phyloP scores from a whole-genome alignment of 768 basidiomycete species.

The Crucibulum laeve region DNA sequence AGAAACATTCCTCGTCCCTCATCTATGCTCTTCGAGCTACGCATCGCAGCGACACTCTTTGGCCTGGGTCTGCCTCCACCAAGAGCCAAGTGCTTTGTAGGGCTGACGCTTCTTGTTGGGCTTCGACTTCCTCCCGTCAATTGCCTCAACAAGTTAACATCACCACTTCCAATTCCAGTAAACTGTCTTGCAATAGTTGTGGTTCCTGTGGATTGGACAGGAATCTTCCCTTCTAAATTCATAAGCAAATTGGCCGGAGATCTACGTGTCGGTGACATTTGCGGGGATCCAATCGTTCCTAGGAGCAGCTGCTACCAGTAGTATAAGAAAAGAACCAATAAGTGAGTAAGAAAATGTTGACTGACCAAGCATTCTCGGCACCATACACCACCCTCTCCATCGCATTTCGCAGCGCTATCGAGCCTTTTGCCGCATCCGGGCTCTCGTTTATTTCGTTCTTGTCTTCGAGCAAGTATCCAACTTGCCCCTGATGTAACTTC shows the following conservation, averaged over 20 bases:
- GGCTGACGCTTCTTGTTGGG: constrained; percentile 69
- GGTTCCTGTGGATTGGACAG: constrained; percentile 61
- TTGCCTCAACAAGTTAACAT: constrained; percentile 42
- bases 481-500: constrained; percentile 21
- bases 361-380: constrained; percentile 81
- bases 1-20: constrained; percentile 75
- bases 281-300: constrained; percentile 42
- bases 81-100: constrained; percentile 62
- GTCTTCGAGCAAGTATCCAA: constrained; percentile 29
- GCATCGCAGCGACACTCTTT: constrained; percentile 74
- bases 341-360: constrained; percentile 8
- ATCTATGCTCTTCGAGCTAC: constrained; percentile 56
- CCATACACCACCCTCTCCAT: constrained; percentile 68
- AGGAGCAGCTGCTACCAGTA: constrained; percentile 53
- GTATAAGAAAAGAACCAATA: neutral
- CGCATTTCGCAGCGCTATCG: constrained; percentile 78
- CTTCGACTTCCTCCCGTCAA: constrained; percentile 66
- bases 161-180: constrained; percentile 50
- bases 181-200: constrained; percentile 76
- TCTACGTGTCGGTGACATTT: constrained; percentile 47
- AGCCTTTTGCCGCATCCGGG: constrained; percentile 82
- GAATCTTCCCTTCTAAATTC: constrained; percentile 32
- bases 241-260: constrained; percentile 43
- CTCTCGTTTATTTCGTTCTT: constrained; percentile 47
- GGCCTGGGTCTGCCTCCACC: constrained; percentile 52